Evolutionary conservation across 371 early-diverging fungal genomes (phyloP), one percentile per base, ranked within the genome.

Genomic region (Apophysomyces elegans): DNA sequence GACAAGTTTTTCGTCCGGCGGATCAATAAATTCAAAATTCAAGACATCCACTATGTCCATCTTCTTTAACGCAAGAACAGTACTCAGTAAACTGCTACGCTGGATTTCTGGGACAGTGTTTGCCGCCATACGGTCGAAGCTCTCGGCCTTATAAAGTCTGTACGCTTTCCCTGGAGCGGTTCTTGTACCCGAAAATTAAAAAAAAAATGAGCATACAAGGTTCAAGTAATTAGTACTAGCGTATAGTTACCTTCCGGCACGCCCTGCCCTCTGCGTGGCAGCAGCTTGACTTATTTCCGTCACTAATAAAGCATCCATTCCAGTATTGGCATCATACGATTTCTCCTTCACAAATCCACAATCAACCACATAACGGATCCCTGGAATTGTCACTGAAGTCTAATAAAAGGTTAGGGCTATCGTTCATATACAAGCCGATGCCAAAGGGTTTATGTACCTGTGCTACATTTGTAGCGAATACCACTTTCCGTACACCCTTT

Each of bases 391-490:
- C 38, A 98, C 84, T 39, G 79, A 70, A 8, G 80, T 83, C 77
- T 79, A 67, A 18, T 9, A 58, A 54, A 18, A 44, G n/a, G 65
- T 18, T 21, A 56, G 47, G 37, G 58, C 63, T 65, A 41, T 72
- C 75, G n/a, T 78, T 74, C 41, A 76, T 71, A 62, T 72, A 26
- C 32, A 26, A 26, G 32, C 32, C 2, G 2, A 26, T 75, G 7
- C 74, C 74, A 37, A 76, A 21, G 93, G 92, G 7, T 92, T 95
- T 58, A 18, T 90, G 90, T 54, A 97, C 99, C 84, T 99, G 99
- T 39, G 99, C 99, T 74, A 99, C 99, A 75, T 99, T 99, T 41
- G 99, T 99, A 3, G 99, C 94, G 72, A 99, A 87, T 12, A 99
- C 97, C 38, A 99, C 90, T 68, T 99, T 99, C 38, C 99, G 84